Conservation (phyloP, 2,329 filamentous ascomycete species). For the Trichophyton benhamiae region DNA sequence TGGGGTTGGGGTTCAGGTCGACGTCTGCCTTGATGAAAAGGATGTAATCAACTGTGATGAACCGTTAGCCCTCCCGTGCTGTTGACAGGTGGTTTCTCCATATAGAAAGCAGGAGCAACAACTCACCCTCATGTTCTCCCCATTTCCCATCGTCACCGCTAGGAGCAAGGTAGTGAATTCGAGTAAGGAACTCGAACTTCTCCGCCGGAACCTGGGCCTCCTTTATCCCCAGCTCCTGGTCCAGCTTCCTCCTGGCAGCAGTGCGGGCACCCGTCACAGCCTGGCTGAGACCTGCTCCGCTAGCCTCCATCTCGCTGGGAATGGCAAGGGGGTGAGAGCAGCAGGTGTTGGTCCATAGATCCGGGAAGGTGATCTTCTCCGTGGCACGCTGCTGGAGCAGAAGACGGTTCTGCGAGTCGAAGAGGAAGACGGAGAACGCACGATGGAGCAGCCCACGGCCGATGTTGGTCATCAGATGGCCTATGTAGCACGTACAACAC, state of each 20-base stretch:
- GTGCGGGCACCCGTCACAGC: constrained; percentile 78
- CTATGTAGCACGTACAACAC: constrained; percentile 34
- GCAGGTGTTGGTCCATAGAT: constrained; percentile 99
- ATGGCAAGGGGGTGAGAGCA: constrained; percentile 93
- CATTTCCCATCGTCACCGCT: constrained; percentile 95
- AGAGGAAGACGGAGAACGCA: constrained; percentile 95
- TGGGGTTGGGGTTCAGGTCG: constrained; percentile 67
- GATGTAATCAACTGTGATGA: constrained; percentile 78
- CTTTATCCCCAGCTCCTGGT: constrained; percentile 91
- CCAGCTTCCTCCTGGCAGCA: constrained; percentile 82
- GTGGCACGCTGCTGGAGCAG: constrained; percentile 88
- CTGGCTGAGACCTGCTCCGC: constrained; percentile 62
- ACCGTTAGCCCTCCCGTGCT: neutral
- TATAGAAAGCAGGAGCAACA: neutral
- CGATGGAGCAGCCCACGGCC: constrained; percentile 90
- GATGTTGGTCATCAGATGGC: constrained; percentile 98
- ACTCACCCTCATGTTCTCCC: constrained; percentile 94
- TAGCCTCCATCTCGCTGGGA: constrained; percentile 59
- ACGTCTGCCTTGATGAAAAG: constrained; percentile 95
- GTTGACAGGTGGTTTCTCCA: neutral
- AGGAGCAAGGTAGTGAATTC: constrained; percentile 96
- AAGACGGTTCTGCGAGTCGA: constrained; percentile 83
- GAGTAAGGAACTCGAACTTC: constrained; percentile 82
- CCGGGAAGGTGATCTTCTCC: constrained; percentile 98
- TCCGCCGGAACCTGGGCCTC: constrained; percentile 78